phyloP scores from a whole-genome alignment of 1,284 basidiomycete genomes.

The Sanghuangporus sanghuang region DNA sequence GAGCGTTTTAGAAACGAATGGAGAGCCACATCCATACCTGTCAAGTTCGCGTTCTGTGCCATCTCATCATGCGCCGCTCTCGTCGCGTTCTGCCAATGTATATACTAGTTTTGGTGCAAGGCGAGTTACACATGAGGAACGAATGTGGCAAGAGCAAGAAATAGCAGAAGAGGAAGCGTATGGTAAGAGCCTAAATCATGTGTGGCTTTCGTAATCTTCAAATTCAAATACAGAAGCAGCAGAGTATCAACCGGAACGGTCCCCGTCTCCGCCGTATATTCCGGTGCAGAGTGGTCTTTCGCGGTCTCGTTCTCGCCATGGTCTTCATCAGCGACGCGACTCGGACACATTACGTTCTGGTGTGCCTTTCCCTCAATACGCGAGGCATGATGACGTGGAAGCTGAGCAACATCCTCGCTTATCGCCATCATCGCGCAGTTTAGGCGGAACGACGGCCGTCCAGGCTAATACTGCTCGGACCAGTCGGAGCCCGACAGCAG shows the following conservation, averaged over 20 bases:
- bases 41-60: conserved; percentile 1
- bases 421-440: conserved; percentile 19
- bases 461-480: conserved; percentile 26
- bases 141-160: conserved; percentile 42
- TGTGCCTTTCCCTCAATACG: conserved; percentile 21
- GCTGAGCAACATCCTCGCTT: conserved; percentile 10
- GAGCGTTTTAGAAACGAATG: background rate
- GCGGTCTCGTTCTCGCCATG: conserved; percentile 23
- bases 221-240: background rate
- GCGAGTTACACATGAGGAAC: conserved; percentile 48
- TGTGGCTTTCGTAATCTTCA: background rate
- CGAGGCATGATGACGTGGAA: conserved; percentile 10
- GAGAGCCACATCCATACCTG: background rate
- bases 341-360: conserved; percentile 65
- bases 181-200: conserved; percentile 8
- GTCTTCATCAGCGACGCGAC: conserved; percentile 55
- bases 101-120: conserved; percentile 35
- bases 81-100: conserved; percentile 47
- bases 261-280: conserved; percentile 50
- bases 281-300: conserved; percentile 27
- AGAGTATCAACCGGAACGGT: conserved; percentile 35
- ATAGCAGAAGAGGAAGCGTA: conserved; percentile 27
- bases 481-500: conserved; percentile 58
- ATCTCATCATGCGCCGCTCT: conserved; percentile 4
- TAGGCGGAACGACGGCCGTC: conserved; percentile 7